These are phyloP conservation scores for Prototheca stagnorum DNA, from an alignment of 163 green algal genomes.

Conservation along the genomic window DNA sequence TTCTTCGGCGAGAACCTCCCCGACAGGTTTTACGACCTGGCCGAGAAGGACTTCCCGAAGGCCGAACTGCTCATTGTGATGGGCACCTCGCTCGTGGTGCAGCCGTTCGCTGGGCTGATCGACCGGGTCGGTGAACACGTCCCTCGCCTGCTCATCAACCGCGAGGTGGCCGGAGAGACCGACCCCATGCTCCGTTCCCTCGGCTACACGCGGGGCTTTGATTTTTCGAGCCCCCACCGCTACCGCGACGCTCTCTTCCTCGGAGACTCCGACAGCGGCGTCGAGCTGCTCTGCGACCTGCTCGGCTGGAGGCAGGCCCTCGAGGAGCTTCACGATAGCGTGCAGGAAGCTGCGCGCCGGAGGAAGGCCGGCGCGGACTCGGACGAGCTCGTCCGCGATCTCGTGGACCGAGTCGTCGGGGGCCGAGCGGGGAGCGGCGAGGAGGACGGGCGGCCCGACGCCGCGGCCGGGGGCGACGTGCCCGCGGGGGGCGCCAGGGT, in stretches of 20 bases:
- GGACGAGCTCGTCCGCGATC: no score
- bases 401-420: no score
- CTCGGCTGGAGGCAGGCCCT: slow-evolving; percentile 42
- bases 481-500: no score
- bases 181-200: slow-evolving; percentile 7
- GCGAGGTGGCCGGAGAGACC: slow-evolving; percentile 42
- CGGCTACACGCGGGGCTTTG: slow-evolving; percentile 22
- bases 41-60: slow-evolving; percentile 24
- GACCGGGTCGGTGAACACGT: slow-evolving; percentile 19
- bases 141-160: slow-evolving; percentile 63
- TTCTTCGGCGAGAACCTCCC: slow-evolving; percentile 79
- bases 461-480: no score
- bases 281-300: slow-evolving; percentile 22
- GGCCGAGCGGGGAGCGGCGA: no score
- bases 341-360: no score
- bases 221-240: slow-evolving; percentile 10
- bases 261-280: slow-evolving; percentile 47
- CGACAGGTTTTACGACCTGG: slow-evolving; percentile 21
- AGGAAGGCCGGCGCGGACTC: no score
- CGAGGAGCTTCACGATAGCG: no score
- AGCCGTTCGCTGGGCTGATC: slow-evolving; percentile 59
- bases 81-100: slow-evolving; percentile 65
- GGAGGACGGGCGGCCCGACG: no score
- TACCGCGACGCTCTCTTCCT: slow-evolving; percentile 40
- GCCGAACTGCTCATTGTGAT: slow-evolving; percentile 77